phyloP scores from a whole-genome alignment of 257 asterid genomes.

The Solanum clarkiae region DNA sequence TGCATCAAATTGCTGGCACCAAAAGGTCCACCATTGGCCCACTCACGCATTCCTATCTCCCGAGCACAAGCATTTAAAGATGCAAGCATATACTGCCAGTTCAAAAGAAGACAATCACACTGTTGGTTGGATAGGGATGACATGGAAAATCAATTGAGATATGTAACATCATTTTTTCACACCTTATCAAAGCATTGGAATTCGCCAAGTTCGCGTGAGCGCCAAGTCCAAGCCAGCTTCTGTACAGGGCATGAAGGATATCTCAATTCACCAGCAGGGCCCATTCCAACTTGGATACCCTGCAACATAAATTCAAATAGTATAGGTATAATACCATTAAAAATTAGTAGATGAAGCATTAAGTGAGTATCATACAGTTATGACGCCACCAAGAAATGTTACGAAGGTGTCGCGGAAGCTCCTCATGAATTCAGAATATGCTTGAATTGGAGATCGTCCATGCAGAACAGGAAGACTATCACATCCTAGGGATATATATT shows the following conservation, averaged over 20 bases:
- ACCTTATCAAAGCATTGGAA: conserved; percentile 79
- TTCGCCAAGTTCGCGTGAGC: conserved; percentile 52
- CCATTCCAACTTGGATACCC: conserved; percentile 86
- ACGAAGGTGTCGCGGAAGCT: conserved; percentile 55
- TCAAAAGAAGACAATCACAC: conserved; percentile 7
- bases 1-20: conserved; percentile 32
- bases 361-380: conserved; percentile 40
- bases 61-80: conserved; percentile 50
- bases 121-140: not conserved
- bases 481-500: conserved; percentile 71
- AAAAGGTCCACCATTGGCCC: conserved; percentile 48
- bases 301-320: conserved; percentile 10
- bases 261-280: conserved; percentile 74
- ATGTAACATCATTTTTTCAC: not conserved
- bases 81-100: conserved; percentile 70
- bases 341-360: not conserved
- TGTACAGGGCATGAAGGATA: conserved; percentile 51
- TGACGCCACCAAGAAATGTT: conserved; percentile 52
- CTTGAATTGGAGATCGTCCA: conserved; percentile 77
- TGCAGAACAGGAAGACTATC: conserved; percentile 56
- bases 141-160: not conserved
- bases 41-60: conserved; percentile 40
- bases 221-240: conserved; percentile 35
- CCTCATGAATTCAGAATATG: conserved; percentile 70
- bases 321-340: not conserved